phyloP scores from a whole-genome alignment of 495 filamentous ascomycete species.

The Penicillium egyptiacum region DNA sequence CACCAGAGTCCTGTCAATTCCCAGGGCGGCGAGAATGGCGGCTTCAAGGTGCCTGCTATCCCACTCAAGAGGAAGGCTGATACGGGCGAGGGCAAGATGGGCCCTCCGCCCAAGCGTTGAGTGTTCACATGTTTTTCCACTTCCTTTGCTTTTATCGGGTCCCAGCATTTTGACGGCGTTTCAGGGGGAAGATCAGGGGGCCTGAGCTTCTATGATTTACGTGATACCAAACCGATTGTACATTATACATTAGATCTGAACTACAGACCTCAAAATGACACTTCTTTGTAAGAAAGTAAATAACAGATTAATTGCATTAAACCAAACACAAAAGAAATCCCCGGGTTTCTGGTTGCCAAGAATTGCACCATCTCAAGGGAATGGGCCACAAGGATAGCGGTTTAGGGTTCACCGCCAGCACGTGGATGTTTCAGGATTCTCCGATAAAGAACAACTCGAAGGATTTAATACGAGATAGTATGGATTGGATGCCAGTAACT shows the following conservation, averaged over 20 bases:
- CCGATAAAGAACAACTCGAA: background rate
- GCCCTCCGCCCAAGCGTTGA: constrained; percentile 36
- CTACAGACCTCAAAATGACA: background rate
- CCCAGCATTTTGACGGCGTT: constrained; percentile 27
- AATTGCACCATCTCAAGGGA: background rate
- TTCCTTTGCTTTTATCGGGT: constrained; percentile 15
- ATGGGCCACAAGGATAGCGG: background rate
- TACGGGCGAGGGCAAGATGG: constrained; percentile 48
- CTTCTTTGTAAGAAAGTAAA: background rate
- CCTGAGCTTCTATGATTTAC: constrained; percentile 12
- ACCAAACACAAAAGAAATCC: no score
- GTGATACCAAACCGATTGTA: constrained; percentile 27
- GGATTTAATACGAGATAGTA: background rate
- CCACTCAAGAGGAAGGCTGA: constrained; percentile 48
- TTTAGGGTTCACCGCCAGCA: background rate
- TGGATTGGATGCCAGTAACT: no score
- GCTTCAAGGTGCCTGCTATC: constrained; percentile 53
- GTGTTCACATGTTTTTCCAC: constrained; percentile 13
- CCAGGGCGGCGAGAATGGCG: constrained; percentile 35
- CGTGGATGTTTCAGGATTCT: background rate
- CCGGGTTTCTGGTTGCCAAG: background rate
- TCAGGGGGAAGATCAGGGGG: constrained; percentile 9
- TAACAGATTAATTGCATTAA: no score
- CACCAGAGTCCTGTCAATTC: constrained; percentile 37
- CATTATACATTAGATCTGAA: constrained; percentile 9